phyloP scores from a whole-genome alignment of 441 rosid species.

The Eutrema salsugineum region DNA sequence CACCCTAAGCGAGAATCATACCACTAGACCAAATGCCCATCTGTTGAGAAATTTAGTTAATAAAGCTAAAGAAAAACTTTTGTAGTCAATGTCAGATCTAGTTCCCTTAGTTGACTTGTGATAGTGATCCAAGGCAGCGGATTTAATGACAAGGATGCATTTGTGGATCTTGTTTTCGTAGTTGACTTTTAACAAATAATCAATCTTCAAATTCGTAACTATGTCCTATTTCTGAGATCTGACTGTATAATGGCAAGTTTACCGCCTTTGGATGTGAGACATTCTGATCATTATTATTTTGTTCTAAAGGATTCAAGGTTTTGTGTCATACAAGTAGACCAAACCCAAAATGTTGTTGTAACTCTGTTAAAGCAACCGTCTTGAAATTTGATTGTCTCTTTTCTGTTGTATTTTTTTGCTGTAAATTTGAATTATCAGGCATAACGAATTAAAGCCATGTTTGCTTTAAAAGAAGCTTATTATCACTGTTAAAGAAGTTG shows the following conservation, averaged over 20 bases:
- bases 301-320: too few species aligned
- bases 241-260: not conserved
- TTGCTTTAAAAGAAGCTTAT: too few species aligned
- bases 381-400: too few species aligned
- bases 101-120: not conserved
- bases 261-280: too few species aligned
- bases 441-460: too few species aligned
- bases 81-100: not conserved
- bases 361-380: too few species aligned
- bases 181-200: not conserved
- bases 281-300: too few species aligned
- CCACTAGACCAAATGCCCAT: constrained; percentile 58
- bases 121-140: not conserved
- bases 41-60: not conserved
- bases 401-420: too few species aligned
- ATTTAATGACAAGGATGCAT: not conserved
- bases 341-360: too few species aligned
- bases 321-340: too few species aligned
- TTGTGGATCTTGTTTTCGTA: not conserved
- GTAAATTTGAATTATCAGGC: too few species aligned
- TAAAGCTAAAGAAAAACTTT: not conserved
- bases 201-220: not conserved
- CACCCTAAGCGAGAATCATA: constrained; percentile 88
- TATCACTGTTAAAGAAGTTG: too few species aligned
- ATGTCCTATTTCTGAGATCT: not conserved